Evolutionary conservation across 2,329 filamentous ascomycete species (phyloP).

Genomic region (Stemphylium vesicarium): DNA sequence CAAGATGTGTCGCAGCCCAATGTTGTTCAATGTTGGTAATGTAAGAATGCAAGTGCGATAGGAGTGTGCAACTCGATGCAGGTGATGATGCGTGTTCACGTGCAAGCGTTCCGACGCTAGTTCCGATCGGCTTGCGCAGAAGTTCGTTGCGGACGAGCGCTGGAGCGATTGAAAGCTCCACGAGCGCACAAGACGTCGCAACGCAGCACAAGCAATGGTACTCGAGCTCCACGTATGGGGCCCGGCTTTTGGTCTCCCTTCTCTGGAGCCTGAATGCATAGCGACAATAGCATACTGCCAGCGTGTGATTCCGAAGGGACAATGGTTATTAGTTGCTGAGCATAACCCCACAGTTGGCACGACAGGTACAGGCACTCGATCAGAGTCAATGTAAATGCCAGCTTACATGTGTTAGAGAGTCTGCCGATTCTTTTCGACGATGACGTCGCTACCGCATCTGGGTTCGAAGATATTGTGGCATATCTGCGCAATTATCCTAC

Average conservation of each 20-base stretch:
- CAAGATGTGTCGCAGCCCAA: not conserved
- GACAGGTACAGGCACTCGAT: slow-evolving; percentile 51
- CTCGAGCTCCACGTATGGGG: slow-evolving; percentile 89
- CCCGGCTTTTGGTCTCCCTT: slow-evolving; percentile 84
- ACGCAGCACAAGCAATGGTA: slow-evolving; percentile 48
- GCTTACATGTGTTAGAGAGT: slow-evolving; percentile 52
- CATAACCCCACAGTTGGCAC: slow-evolving; percentile 73
- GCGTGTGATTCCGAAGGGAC: slow-evolving; percentile 62
- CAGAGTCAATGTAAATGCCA: not conserved
- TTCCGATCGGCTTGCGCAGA: slow-evolving; percentile 15
- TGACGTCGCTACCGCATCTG: slow-evolving; percentile 60
- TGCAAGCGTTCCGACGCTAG: slow-evolving; percentile 22
- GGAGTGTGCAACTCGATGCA: not conserved
- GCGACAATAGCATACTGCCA: slow-evolving; percentile 80
- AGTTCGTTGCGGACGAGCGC: not conserved
- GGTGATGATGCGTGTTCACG: slow-evolving; percentile 32
- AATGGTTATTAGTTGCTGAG: slow-evolving; percentile 50
- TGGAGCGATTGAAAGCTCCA: not conserved
- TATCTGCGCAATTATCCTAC: slow-evolving; percentile 56
- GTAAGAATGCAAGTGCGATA: not conserved
- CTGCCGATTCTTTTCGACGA: slow-evolving; percentile 65
- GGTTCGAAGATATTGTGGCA: slow-evolving; percentile 66
- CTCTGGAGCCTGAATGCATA: slow-evolving; percentile 89
- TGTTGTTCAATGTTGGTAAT: not conserved
- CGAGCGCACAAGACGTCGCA: slow-evolving; percentile 1